Conservation (phyloP, 2,329 filamentous ascomycete genomes). For the Rhynchosporium secalis region DNA sequence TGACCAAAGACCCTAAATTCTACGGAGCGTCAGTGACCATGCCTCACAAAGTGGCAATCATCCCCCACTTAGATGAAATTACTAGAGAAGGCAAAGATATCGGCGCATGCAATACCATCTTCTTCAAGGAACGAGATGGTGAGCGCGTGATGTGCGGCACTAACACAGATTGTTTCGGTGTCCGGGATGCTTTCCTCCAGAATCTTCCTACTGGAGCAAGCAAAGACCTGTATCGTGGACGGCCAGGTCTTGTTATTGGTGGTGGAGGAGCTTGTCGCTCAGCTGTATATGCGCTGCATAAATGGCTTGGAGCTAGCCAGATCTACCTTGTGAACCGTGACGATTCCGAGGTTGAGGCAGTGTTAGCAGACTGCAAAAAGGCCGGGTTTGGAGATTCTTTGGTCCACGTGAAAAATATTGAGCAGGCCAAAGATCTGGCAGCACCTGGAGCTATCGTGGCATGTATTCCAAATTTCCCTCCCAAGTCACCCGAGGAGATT, state of each 20-base stretch:
- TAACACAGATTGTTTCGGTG: slow-evolving; percentile 77
- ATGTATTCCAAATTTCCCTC: slow-evolving; percentile 30
- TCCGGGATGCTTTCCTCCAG: slow-evolving; percentile 53
- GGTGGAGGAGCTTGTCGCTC: slow-evolving; percentile 74
- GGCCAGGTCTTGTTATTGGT: slow-evolving; percentile 61
- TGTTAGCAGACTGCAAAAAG: slow-evolving; percentile 24
- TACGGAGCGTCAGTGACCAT: slow-evolving; percentile 77
- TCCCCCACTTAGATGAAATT: slow-evolving; percentile 69
- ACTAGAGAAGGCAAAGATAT: slow-evolving; percentile 71
- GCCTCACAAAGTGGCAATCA: slow-evolving; percentile 78
- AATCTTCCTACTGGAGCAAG: slow-evolving; percentile 46
- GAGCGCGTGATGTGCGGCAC: slow-evolving; percentile 50
- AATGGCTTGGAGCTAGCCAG: slow-evolving; percentile 23
- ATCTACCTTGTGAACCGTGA: slow-evolving; percentile 33
- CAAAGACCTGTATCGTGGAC: slow-evolving; percentile 32
- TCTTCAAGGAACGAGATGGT: slow-evolving; percentile 43
- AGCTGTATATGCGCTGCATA: slow-evolving; percentile 63
- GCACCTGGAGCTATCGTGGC: slow-evolving; percentile 26
- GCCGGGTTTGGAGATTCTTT: slow-evolving; percentile 26
- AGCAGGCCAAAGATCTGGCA: slow-evolving; percentile 20
- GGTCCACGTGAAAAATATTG: slow-evolving; percentile 27
- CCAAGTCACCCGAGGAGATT: slow-evolving; percentile 27
- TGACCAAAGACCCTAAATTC: slow-evolving; percentile 58
- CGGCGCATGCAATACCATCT: slow-evolving; percentile 78
- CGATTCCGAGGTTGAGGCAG: slow-evolving; percentile 26